Conservation (phyloP, 2,329 filamentous ascomycete species). For the Paraphaeosphaeria minitans region DNA sequence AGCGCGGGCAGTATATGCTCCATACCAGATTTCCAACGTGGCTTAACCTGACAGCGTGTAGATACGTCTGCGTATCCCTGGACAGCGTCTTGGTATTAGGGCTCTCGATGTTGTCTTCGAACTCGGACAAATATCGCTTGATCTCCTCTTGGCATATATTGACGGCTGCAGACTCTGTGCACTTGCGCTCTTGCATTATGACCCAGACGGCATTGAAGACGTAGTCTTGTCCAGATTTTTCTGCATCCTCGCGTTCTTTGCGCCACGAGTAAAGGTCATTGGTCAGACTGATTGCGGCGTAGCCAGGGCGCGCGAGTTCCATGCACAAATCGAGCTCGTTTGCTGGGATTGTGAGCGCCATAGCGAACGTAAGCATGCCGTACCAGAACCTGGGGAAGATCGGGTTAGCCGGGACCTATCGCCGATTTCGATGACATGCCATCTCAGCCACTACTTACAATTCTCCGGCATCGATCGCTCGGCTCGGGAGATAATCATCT, state of each 20-base stretch:
- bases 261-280: slow-evolving; percentile 52
- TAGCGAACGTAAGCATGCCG: slow-evolving; percentile 45
- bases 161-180: slow-evolving; percentile 36
- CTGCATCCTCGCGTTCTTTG: slow-evolving; percentile 36
- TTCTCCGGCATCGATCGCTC: slow-evolving; percentile 19
- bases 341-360: slow-evolving; percentile 44
- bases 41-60: slow-evolving; percentile 38
- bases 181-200: slow-evolving; percentile 45
- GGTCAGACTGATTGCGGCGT: slow-evolving; percentile 37
- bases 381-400: slow-evolving; percentile 32
- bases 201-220: slow-evolving; percentile 51
- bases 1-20: slow-evolving; percentile 45
- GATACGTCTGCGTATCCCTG: slow-evolving; percentile 33
- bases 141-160: slow-evolving; percentile 25
- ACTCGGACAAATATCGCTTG: slow-evolving; percentile 26
- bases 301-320: slow-evolving; percentile 27
- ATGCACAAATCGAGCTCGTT: slow-evolving; percentile 11
- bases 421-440: slow-evolving; percentile 46
- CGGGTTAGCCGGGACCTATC: slow-evolving; percentile 28
- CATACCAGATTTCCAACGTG: slow-evolving; percentile 45
- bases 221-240: slow-evolving; percentile 24
- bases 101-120: slow-evolving; percentile 20
- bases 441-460: slow-evolving; percentile 2
- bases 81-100: slow-evolving; percentile 16
- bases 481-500: slow-evolving; percentile 23